Evolutionary conservation across 2,329 filamentous ascomycete species (phyloP).

Genomic region (Aspergillus clavatus): DNA sequence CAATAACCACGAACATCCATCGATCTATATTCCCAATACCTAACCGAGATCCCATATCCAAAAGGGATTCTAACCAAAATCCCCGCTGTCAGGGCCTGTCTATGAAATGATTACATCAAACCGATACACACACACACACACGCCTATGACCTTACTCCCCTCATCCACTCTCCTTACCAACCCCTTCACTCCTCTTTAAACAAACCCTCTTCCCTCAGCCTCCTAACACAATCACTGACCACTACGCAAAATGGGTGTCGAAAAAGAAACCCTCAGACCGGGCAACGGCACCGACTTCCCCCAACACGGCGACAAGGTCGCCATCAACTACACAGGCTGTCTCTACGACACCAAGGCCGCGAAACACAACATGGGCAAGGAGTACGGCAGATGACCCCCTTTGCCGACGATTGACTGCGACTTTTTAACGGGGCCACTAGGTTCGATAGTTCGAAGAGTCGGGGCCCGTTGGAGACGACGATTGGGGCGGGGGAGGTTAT

Average conservation of each 20-base stretch:
- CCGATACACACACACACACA: neutral
- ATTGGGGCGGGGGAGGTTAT: constrained; percentile 87
- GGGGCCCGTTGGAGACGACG: constrained; percentile 67
- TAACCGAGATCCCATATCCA: neutral
- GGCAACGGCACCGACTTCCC: constrained; percentile 62
- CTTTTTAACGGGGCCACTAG: constrained; percentile 45
- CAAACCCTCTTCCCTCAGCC: neutral
- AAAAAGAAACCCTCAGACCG: constrained; percentile 57
- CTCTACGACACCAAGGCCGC: constrained; percentile 64
- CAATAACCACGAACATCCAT: too few relatives aligned
- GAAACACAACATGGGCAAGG: constrained; percentile 59
- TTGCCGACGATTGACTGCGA: too few relatives aligned
- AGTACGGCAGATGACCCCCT: constrained; percentile 56
- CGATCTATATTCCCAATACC: too few relatives aligned
- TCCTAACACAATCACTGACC: neutral
- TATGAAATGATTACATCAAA: constrained; percentile 1
- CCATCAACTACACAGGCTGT: constrained; percentile 88
- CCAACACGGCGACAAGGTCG: constrained; percentile 64
- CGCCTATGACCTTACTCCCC: neutral
- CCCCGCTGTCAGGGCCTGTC: neutral
- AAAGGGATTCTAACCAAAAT: neutral
- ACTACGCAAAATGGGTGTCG: constrained; percentile 60
- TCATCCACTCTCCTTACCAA: neutral
- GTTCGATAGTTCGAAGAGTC: constrained; percentile 75
- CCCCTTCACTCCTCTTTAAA: neutral